phyloP scores from a whole-genome alignment of 78 protist genomes.

The Protostelium mycophagum region DNA sequence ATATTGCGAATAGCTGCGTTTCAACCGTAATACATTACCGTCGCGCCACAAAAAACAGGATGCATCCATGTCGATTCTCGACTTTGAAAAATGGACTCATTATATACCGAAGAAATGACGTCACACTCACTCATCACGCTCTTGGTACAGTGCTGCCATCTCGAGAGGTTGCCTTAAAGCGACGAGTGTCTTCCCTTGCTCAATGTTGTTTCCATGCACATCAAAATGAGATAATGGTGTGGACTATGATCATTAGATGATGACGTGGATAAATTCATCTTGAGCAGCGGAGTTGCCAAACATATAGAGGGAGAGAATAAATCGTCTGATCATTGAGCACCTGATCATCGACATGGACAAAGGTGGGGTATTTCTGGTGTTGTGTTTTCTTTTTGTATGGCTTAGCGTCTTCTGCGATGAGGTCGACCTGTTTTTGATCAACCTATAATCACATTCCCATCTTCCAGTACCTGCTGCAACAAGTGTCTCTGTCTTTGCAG shows the following conservation, averaged over 20 bases:
- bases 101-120: neutral
- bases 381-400: neutral
- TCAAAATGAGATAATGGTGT: neutral
- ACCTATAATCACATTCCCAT: too few relatives aligned
- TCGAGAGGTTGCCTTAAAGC: neutral
- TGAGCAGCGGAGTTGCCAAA: too few relatives aligned
- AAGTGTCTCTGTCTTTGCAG: neutral
- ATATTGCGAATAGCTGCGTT: too few relatives aligned
- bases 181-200: neutral
- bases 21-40: too few relatives aligned
- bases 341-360: neutral
- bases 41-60: too few relatives aligned
- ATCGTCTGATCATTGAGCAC: neutral
- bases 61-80: too few relatives aligned
- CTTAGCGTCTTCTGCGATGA: neutral
- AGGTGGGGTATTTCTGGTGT: neutral
- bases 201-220: neutral
- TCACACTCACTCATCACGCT: neutral
- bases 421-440: neutral
- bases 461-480: neutral
- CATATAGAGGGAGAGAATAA: neutral
- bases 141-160: neutral
- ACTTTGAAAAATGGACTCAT: too few relatives aligned
- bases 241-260: too few relatives aligned
- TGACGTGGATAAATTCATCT: too few relatives aligned